phyloP scores from a whole-genome alignment of 768 basidiomycete genomes.

The Strobilomyces dryophilus region DNA sequence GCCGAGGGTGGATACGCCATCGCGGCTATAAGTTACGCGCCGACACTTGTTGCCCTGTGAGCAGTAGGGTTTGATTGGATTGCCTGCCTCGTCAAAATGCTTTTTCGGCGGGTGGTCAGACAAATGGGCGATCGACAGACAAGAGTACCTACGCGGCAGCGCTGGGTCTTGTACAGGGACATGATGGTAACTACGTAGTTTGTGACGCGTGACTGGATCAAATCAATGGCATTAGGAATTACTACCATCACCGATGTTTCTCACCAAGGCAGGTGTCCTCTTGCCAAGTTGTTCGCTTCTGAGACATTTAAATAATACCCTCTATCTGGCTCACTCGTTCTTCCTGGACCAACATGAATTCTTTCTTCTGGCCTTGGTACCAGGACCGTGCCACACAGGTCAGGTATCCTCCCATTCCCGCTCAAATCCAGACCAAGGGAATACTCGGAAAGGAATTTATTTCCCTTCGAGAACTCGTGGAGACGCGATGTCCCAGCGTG shows the following conservation, averaged over 20 bases:
- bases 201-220: constrained; percentile 17
- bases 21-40: constrained; percentile 30
- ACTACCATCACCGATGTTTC: not conserved
- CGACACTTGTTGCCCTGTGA: constrained; percentile 47
- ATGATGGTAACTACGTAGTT: constrained; percentile 20
- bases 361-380: constrained; percentile 13
- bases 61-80: constrained; percentile 40
- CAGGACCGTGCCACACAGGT: constrained; percentile 17
- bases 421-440: constrained; percentile 17
- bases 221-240: too few species aligned
- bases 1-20: constrained; percentile 4
- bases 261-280: not conserved
- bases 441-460: constrained; percentile 7
- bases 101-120: constrained; percentile 24
- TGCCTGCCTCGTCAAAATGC: constrained; percentile 48
- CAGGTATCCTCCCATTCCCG: constrained; percentile 18
- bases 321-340: not conserved
- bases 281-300: not conserved
- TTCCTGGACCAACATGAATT: constrained; percentile 13
- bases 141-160: constrained; percentile 41
- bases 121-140: constrained; percentile 5
- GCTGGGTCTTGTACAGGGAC: constrained; percentile 41
- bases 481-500: constrained; percentile 29
- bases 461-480: constrained; percentile 29
- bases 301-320: constrained; percentile 2